A percentile compares a stretch with the other conserved stretches of the same genome.
These are phyloP conservation scores for Globisporangium acanthophoron DNA, from an alignment of 352 stramenopile genomes.

Conservation along the genomic window DNA sequence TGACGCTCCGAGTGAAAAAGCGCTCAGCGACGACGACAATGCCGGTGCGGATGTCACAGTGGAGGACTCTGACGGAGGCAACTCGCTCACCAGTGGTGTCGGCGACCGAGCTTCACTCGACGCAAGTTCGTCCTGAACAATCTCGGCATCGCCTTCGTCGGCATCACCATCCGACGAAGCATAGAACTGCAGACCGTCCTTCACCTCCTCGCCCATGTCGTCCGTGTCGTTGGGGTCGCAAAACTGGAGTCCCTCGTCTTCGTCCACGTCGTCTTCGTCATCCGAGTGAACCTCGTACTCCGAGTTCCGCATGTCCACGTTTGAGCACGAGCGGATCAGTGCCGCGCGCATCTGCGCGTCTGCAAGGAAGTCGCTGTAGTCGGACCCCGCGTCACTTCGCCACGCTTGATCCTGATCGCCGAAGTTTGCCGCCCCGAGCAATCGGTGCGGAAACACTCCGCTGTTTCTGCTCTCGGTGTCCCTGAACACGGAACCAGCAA, in stretches of 20 bases:
- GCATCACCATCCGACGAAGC: not conserved
- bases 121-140: not conserved
- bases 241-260: constrained; percentile 18
- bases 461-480: constrained; percentile 41
- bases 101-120: not conserved
- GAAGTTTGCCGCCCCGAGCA: constrained; percentile 19
- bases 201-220: constrained; percentile 16
- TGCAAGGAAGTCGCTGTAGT: constrained; percentile 74
- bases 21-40: constrained; percentile 34
- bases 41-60: constrained; percentile 12
- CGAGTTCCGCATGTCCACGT: constrained; percentile 28
- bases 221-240: constrained; percentile 26
- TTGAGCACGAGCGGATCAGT: constrained; percentile 65
- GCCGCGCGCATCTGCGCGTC: constrained; percentile 77
- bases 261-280: constrained; percentile 34
- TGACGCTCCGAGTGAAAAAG: constrained; percentile 51
- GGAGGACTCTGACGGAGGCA: constrained; percentile 10
- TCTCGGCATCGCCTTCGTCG: not conserved
- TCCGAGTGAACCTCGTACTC: constrained; percentile 39
- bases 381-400: constrained; percentile 63
- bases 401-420: constrained; percentile 47
- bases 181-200: constrained; percentile 2
- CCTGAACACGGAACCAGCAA: constrained; percentile 29
- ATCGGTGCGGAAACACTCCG: constrained; percentile 20
- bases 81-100: not conserved